Base-by-base conservation (phyloP, 257 asterid genomes). In the Dorcoceras hygrometricum region DNA sequence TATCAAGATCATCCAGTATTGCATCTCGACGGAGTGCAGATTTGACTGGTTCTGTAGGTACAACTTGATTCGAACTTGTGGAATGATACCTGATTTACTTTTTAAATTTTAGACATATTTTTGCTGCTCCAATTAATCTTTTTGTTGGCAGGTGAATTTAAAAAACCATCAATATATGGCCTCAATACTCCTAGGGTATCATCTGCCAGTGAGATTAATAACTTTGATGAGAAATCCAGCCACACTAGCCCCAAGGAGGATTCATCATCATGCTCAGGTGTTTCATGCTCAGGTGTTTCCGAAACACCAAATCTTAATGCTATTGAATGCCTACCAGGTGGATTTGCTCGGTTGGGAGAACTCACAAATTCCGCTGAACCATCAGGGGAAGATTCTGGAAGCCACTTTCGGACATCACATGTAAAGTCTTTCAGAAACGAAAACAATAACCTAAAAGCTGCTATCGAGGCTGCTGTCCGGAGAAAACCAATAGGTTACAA, bases 381-480 rank as follows among this genome's bases (percentile, higher is more conserved):
- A 70, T 72, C 59, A 25, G 82, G 71, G 77, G 95, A 87, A 63
- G 68, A 56, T 78, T 74, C 83, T 77, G 83, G 86, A 63, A 80
- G 82, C 81, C 91, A 78, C 69, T 67, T 76, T 48, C 77, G 79
- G 71, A 83, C 80, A 67, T 39, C 89, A 73, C 57, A 80, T 75
- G 69, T 66, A 55, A 90, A 76, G 77, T 69, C 73, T 78, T 69
- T 82, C 55, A 82, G 87, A 76, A 91, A 78, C 66, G 89, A 81
- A 73, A 76, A 75, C 67, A 82, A 80, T 77, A 76, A 80, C 72
- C 79, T 89, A 63, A 89, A 84, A 79, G 96, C 88, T 71, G 96
- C 96, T 77, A 78, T 91, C 69, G 90, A 89, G 80, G 96, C 96
- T 70, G 95, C 96, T 50, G 84, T 81, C 81, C 85, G 86, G 65